phyloP scores from a whole-genome alignment of 208 protist genomes.

The Tetramitus jugosus region DNA sequence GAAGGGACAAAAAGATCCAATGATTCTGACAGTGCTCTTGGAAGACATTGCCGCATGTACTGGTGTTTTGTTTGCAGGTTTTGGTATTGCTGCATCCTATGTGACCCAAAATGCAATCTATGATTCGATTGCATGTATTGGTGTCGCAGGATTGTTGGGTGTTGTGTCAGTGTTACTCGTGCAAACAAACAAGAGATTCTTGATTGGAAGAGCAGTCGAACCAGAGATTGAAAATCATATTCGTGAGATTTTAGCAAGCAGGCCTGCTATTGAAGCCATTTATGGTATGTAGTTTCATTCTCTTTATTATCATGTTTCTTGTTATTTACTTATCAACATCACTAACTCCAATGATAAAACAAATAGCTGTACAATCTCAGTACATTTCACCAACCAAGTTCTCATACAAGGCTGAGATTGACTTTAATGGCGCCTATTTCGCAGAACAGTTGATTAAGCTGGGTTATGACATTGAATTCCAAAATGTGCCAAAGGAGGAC shows the following conservation, averaged over 20 bases:
- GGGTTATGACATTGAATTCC: conserved; percentile 1
- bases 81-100: not conserved
- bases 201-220: not conserved
- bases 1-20: not conserved
- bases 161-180: not conserved
- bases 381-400: not conserved
- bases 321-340: too few relatives aligned
- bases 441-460: not conserved
- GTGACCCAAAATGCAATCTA: not conserved
- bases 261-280: not conserved
- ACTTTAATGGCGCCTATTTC: conserved; percentile 10
- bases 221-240: not conserved
- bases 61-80: not conserved
- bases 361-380: not conserved
- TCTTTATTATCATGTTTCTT: too few relatives aligned
- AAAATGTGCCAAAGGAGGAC: not conserved
- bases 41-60: conserved; percentile 11
- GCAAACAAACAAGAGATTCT: not conserved
- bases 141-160: not conserved
- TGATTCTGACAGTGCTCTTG: conserved; percentile 7
- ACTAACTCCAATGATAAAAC: too few relatives aligned
- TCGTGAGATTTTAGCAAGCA: not conserved
- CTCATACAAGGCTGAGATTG: not conserved
- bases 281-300: too few relatives aligned
- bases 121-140: not conserved